Conservation (phyloP, 768 basidiomycete genomes). For the Heimioporus sp. region DNA sequence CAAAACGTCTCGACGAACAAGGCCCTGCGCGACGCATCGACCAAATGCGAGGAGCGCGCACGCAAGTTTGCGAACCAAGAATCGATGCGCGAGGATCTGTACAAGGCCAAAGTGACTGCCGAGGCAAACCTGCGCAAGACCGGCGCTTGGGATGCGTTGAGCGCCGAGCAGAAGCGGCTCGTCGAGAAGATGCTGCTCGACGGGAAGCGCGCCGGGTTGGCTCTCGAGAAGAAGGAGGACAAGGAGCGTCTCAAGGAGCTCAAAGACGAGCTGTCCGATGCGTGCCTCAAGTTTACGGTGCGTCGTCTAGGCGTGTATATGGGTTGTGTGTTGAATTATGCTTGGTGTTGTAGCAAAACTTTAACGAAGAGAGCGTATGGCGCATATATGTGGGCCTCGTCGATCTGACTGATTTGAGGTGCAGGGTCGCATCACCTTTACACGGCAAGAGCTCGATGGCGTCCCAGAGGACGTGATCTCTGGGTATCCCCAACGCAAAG, state of each 20-base stretch:
- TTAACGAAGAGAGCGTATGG: slow-evolving; percentile 81
- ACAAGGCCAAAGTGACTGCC: slow-evolving; percentile 66
- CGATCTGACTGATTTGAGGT: slow-evolving; percentile 1
- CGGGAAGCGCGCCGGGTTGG: slow-evolving; percentile 77
- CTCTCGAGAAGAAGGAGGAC: slow-evolving; percentile 58
- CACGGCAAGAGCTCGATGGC: slow-evolving; percentile 72
- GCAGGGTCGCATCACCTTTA: slow-evolving; percentile 64
- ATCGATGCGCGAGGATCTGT: slow-evolving; percentile 82
- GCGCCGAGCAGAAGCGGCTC: slow-evolving; percentile 68
- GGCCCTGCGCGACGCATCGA: slow-evolving; percentile 79
- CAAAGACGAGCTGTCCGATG: slow-evolving; percentile 76
- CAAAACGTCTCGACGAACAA: slow-evolving; percentile 77
- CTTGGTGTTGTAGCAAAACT: slow-evolving; percentile 64
- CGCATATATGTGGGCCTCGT: neutral
- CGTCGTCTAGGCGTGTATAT: slow-evolving; percentile 22
- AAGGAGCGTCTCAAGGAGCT: slow-evolving; percentile 53
- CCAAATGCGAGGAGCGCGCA: slow-evolving; percentile 64
- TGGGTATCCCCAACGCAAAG: slow-evolving; percentile 68
- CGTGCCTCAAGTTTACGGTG: slow-evolving; percentile 78
- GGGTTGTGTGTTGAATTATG: neutral
- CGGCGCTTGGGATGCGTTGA: slow-evolving; percentile 60
- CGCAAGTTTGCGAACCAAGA: slow-evolving; percentile 74
- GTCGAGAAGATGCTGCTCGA: slow-evolving; percentile 80
- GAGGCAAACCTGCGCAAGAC: slow-evolving; percentile 65
- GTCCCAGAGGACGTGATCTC: slow-evolving; percentile 78